A percentile compares a stretch with the other conserved stretches of the same genome.
phyloP scores from a whole-genome alignment of 139 green algal species.

The Gonium pectorale region DNA sequence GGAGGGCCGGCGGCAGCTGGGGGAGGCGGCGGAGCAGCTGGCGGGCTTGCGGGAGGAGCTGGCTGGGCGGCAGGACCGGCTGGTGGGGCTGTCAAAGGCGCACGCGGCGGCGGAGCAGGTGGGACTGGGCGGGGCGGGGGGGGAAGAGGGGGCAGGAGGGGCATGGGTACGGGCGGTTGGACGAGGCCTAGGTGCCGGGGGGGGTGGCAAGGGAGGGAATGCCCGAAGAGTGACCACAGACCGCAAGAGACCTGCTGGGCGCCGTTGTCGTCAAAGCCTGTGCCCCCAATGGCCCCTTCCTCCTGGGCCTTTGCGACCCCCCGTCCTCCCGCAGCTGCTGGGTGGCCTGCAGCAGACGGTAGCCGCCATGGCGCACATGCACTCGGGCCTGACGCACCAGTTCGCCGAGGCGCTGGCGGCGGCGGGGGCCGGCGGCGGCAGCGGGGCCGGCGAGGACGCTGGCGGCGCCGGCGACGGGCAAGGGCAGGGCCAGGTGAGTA shows the following conservation, averaged over 20 bases:
- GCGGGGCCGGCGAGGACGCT: background rate
- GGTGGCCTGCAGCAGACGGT: constrained; percentile 17
- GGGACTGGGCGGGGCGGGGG: background rate
- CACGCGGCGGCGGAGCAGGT: constrained; percentile 21
- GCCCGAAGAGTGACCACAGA: too few relatives aligned
- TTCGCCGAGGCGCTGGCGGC: background rate
- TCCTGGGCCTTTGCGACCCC: too few relatives aligned
- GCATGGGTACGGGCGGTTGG: too few relatives aligned
- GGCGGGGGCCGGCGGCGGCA: background rate
- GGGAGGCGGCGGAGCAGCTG: background rate
- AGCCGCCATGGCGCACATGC: background rate
- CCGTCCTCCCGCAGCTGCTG: constrained; percentile 2
- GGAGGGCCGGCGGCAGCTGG: constrained; percentile 5
- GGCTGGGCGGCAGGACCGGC: background rate
- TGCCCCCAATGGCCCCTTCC: too few relatives aligned
- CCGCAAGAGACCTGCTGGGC: too few relatives aligned
- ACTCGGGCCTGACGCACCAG: background rate
- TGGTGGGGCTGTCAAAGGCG: constrained; percentile 6
- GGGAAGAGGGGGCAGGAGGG: too few relatives aligned
- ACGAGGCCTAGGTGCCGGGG: too few relatives aligned
- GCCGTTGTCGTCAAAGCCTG: too few relatives aligned
- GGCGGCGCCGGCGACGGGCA: background rate
- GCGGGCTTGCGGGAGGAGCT: constrained; percentile 12
- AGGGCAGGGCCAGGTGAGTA: too few relatives aligned
- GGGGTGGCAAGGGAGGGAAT: too few relatives aligned